Evolutionary conservation across 2,329 filamentous ascomycete genomes (phyloP).

Genomic region (Sporothrix inflata): DNA sequence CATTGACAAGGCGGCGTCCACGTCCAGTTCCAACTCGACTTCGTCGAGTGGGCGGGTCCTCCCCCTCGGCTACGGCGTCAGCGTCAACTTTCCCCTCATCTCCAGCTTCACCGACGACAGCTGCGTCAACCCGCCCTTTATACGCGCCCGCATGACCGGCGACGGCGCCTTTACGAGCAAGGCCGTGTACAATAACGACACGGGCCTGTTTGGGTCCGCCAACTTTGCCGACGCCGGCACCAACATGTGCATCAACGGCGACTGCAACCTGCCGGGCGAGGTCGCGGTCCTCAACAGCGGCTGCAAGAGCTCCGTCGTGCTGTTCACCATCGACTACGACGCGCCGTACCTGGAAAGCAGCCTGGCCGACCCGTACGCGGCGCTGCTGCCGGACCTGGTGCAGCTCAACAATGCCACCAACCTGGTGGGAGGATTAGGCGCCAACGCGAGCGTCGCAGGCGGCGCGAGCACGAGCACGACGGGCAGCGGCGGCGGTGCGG

Average conservation of each 20-base stretch:
- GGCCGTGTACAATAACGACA: constrained; percentile 32
- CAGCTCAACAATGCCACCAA: constrained; percentile 25
- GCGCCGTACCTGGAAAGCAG: constrained; percentile 12
- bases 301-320: constrained; percentile 34
- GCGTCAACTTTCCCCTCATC: constrained; percentile 37
- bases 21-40: constrained; percentile 11
- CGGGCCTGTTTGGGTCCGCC: constrained; percentile 32
- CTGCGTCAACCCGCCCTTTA: constrained; percentile 36
- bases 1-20: constrained; percentile 31
- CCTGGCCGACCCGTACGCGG: constrained; percentile 19
- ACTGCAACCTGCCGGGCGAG: constrained; percentile 32
- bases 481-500: background rate
- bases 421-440: constrained; percentile 31
- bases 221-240: constrained; percentile 23
- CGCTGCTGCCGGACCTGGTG: constrained; percentile 29
- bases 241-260: constrained; percentile 31
- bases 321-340: constrained; percentile 35
- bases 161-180: constrained; percentile 28
- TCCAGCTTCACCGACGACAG: constrained; percentile 30
- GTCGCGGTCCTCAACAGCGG: constrained; percentile 27
- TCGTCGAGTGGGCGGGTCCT: constrained; percentile 30
- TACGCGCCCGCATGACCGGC: constrained; percentile 32
- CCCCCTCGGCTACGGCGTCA: constrained; percentile 36
- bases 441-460: constrained; percentile 29
- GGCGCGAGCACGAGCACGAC: background rate